phyloP scores from a whole-genome alignment of 768 basidiomycete genomes.

The button mushroom (Agaricus bisporus) region DNA sequence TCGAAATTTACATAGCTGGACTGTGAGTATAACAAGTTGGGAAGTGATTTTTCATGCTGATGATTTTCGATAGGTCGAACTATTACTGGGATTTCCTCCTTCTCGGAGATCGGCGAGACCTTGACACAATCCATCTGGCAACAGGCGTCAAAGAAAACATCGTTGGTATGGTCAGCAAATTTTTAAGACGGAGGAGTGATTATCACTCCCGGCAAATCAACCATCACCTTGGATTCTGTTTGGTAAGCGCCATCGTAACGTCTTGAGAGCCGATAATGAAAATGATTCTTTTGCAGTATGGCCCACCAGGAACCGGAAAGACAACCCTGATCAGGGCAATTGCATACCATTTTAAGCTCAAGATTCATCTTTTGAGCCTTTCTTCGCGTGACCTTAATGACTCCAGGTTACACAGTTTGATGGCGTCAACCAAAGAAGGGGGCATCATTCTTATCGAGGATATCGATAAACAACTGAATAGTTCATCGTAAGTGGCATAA shows the following conservation, averaged over 20 bases:
- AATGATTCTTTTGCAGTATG: conserved; percentile 39
- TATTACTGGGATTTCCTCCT: background rate
- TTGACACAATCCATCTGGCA: conserved; percentile 55
- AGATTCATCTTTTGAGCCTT: conserved; percentile 61
- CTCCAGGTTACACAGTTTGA: conserved; percentile 40
- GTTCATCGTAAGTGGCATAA: conserved; percentile 21
- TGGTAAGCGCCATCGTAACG: conserved; percentile 20
- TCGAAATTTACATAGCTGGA: background rate
- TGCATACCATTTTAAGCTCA: conserved; percentile 63
- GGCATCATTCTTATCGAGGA: conserved; percentile 70
- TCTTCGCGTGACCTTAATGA: conserved; percentile 55
- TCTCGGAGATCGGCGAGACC: background rate
- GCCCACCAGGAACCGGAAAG: conserved; percentile 68
- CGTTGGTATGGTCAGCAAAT: conserved; percentile 54
- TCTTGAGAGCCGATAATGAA: too few relatives aligned
- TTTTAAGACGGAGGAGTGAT: conserved; percentile 52
- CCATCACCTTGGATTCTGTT: conserved; percentile 61
- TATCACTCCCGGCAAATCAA: conserved; percentile 63
- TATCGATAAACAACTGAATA: conserved; percentile 35
- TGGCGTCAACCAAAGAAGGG: conserved; percentile 44
- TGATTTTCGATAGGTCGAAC: background rate
- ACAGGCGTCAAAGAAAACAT: conserved; percentile 51
- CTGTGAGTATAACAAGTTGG: background rate
- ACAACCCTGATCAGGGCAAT: conserved; percentile 63
- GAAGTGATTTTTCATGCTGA: background rate